Evolutionary conservation across 139 green algal species (phyloP).

Genomic region (Chlorella sp.): DNA sequence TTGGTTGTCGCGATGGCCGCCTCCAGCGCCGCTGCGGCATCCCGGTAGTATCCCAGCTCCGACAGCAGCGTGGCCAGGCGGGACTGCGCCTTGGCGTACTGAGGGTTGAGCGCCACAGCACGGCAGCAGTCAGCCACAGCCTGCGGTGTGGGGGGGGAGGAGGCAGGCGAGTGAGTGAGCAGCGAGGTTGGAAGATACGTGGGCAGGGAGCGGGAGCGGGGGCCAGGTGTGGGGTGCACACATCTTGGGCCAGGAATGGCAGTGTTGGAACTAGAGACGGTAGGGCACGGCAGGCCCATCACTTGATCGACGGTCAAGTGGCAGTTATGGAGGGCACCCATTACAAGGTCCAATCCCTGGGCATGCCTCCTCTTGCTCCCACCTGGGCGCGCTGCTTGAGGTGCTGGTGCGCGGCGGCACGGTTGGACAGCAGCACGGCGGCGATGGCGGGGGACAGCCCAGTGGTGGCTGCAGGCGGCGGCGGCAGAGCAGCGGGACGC

Average conservation of each 20-base stretch:
- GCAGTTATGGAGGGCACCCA: background rate
- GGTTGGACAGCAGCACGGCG: constrained; percentile 83
- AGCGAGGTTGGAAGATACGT: too few species aligned
- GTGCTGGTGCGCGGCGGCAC: constrained; percentile 74
- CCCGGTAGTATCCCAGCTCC: constrained; percentile 46
- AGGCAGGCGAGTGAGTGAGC: background rate
- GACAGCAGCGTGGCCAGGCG: constrained; percentile 54
- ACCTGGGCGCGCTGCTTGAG: constrained; percentile 34
- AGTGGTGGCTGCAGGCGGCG: constrained; percentile 32
- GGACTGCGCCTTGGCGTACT: constrained; percentile 61
- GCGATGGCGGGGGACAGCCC: constrained; percentile 55
- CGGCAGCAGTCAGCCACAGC: constrained; percentile 83
- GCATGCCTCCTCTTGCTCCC: background rate
- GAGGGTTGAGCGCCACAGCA: constrained; percentile 69
- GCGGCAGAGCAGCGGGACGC: background rate
- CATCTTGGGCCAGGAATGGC: background rate
- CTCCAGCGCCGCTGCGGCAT: constrained; percentile 30
- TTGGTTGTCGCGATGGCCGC: background rate
- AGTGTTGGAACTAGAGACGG: background rate
- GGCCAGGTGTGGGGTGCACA: background rate
- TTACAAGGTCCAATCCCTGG: background rate
- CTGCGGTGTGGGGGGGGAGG: constrained; percentile 24
- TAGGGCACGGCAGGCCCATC: background rate
- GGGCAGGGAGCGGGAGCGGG: background rate
- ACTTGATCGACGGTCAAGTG: too few species aligned